These are phyloP conservation scores for Plasmopara viticola DNA, from an alignment of 352 stramenopile genomes.

Conservation along the genomic window DNA sequence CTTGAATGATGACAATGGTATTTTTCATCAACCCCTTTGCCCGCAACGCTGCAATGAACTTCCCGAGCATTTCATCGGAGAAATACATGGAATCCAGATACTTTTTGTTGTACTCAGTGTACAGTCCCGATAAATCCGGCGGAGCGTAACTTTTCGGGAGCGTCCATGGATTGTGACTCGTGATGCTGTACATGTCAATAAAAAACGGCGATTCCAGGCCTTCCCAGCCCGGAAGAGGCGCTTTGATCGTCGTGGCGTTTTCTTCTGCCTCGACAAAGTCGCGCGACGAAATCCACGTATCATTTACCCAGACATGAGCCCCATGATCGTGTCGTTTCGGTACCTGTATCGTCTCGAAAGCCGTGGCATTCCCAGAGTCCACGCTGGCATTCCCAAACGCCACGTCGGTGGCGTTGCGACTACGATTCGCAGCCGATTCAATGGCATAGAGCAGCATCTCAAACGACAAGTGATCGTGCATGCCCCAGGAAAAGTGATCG, in stretches of 20 bases:
- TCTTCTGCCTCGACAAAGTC: not conserved
- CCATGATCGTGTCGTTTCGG: conserved; percentile 23
- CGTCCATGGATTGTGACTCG: conserved; percentile 61
- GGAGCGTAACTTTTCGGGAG: conserved; percentile 39
- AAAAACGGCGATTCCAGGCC: conserved; percentile 61
- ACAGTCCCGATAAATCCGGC: conserved; percentile 45
- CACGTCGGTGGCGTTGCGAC: conserved; percentile 12
- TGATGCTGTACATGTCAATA: conserved; percentile 77
- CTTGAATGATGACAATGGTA: conserved; percentile 64
- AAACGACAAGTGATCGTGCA: conserved; percentile 68
- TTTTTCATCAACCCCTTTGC: conserved; percentile 60
- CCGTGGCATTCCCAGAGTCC: not conserved
- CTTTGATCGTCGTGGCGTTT: conserved; percentile 6
- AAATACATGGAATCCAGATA: conserved; percentile 71
- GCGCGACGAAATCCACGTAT: no score
- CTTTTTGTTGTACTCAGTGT: conserved; percentile 62
- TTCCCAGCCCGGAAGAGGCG: conserved; percentile 38
- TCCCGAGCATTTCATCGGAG: conserved; percentile 54
- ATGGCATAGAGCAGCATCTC: conserved; percentile 66
- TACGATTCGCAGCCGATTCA: conserved; percentile 41
- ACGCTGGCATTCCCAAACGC: not conserved
- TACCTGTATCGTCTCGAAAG: conserved; percentile 1
- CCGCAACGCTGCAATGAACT: conserved; percentile 48
- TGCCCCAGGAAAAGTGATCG: conserved; percentile 62
- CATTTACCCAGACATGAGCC: conserved; percentile 5